These are phyloP conservation scores for Debaryomycetaceae sp. DNA, from an alignment of 1,139 yeast genomes.

Conservation along the genomic window DNA sequence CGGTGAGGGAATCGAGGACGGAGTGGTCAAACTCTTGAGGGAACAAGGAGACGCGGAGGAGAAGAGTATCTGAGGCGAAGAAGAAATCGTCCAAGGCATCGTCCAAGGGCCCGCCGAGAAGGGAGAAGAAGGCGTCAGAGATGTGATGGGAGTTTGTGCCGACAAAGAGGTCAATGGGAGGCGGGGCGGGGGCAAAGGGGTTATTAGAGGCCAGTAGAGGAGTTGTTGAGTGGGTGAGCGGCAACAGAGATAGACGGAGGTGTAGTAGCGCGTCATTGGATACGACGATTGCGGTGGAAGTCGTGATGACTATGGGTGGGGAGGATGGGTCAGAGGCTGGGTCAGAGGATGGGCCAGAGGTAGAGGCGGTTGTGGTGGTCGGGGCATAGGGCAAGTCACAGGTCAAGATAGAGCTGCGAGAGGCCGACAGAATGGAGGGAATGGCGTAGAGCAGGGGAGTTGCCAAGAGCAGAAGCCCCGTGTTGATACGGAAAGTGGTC, in stretches of 20 bases:
- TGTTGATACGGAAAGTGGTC: background rate
- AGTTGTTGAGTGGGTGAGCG: background rate
- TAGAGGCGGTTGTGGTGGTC: background rate
- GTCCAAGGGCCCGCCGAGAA: background rate
- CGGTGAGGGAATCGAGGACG: constrained; percentile 16
- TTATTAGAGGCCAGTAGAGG: too few species aligned
- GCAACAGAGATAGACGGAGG: background rate
- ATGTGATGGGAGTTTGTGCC: too few species aligned
- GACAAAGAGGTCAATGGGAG: too few species aligned
- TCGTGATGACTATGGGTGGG: background rate
- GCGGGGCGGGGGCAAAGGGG: too few species aligned
- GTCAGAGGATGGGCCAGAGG: background rate
- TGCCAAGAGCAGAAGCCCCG: background rate
- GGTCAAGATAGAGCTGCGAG: background rate
- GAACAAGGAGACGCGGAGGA: constrained; percentile 15
- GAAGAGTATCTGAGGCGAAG: background rate
- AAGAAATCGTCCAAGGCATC: background rate
- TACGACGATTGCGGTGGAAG: background rate
- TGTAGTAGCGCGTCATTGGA: background rate
- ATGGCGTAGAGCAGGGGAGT: background rate
- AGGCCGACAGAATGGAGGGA: background rate
- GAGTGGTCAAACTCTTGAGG: constrained; percentile 18
- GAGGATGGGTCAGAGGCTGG: background rate
- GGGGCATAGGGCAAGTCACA: background rate
- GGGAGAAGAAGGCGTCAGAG: background rate